phyloP scores from a whole-genome alignment of 768 basidiomycete species.

The Calocera viscosa region DNA sequence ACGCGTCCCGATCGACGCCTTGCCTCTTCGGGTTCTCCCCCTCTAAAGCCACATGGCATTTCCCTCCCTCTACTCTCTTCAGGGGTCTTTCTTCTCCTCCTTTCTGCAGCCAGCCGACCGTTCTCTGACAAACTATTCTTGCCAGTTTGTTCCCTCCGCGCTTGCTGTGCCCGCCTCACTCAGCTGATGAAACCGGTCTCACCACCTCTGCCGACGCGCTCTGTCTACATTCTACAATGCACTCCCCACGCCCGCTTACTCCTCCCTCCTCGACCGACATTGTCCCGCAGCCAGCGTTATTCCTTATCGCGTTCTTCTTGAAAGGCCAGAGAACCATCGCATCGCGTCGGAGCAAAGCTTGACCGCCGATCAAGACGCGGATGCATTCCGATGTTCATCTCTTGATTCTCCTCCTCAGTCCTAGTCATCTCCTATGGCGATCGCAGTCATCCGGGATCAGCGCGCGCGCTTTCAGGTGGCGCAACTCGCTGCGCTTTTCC shows the following conservation, averaged over 20 bases:
- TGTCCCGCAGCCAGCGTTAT: neutral
- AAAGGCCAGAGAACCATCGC: neutral
- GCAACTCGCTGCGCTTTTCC: neutral
- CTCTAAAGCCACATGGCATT: neutral
- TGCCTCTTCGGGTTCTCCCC: constrained; percentile 1
- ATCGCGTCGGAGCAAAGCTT: neutral
- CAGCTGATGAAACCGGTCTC: neutral
- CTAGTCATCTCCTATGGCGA: neutral
- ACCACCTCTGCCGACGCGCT: neutral
- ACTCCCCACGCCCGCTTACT: neutral
- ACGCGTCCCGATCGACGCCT: neutral
- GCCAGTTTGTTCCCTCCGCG: neutral
- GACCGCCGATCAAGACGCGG: neutral
- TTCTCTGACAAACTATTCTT: neutral
- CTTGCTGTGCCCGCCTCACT: neutral
- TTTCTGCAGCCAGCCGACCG: neutral
- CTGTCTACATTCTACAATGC: neutral
- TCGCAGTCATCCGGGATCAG: neutral
- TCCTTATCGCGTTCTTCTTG: neutral
- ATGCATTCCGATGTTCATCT: neutral
- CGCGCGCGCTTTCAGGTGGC: neutral
- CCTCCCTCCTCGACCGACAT: neutral
- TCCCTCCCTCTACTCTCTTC: neutral
- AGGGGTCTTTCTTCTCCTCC: constrained; percentile 5
- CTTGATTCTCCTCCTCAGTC: neutral